Evolutionary conservation across 2,329 filamentous ascomycete species (phyloP).

Genomic region (Didymella pinodella): DNA sequence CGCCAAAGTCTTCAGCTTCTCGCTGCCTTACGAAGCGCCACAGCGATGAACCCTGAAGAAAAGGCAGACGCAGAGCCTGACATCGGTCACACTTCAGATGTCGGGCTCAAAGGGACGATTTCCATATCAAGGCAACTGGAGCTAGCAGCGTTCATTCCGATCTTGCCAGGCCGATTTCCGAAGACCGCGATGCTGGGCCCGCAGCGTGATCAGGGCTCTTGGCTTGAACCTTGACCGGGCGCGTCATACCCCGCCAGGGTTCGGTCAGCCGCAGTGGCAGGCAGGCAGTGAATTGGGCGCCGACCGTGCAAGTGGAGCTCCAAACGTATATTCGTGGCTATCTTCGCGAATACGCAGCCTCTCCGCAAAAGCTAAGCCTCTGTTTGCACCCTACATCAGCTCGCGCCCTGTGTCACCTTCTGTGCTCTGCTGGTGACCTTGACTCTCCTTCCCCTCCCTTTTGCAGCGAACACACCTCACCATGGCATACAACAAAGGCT

Average conservation of each 20-base stretch:
- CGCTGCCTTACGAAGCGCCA: background rate
- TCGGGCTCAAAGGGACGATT: slow-evolving; percentile 7
- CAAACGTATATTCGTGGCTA: slow-evolving; percentile 6
- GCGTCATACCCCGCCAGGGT: slow-evolving; percentile 39
- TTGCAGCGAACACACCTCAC: slow-evolving; percentile 23
- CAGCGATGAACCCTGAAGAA: slow-evolving; percentile 12
- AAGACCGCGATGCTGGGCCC: slow-evolving; percentile 14
- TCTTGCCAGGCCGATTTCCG: slow-evolving; percentile 16
- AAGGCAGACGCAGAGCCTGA: background rate
- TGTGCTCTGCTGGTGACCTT: slow-evolving; percentile 4
- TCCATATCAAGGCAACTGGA: background rate
- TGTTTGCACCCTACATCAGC: slow-evolving; percentile 11
- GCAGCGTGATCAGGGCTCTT: slow-evolving; percentile 12
- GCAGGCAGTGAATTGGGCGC: slow-evolving; percentile 39
- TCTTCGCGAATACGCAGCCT: slow-evolving; percentile 13
- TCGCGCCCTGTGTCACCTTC: slow-evolving; percentile 8
- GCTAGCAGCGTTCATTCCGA: slow-evolving; percentile 10
- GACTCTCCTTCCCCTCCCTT: slow-evolving; percentile 4
- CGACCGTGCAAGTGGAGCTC: slow-evolving; percentile 22
- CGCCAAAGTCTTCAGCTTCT: slow-evolving; percentile 9
- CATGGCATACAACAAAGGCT: slow-evolving; percentile 94
- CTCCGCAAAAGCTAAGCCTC: slow-evolving; percentile 17
- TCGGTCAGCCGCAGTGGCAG: slow-evolving; percentile 36
- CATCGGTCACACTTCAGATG: background rate
- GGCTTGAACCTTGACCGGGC: slow-evolving; percentile 10